phyloP scores from a whole-genome alignment of 257 asterid species.

The Solanum neorickii region DNA sequence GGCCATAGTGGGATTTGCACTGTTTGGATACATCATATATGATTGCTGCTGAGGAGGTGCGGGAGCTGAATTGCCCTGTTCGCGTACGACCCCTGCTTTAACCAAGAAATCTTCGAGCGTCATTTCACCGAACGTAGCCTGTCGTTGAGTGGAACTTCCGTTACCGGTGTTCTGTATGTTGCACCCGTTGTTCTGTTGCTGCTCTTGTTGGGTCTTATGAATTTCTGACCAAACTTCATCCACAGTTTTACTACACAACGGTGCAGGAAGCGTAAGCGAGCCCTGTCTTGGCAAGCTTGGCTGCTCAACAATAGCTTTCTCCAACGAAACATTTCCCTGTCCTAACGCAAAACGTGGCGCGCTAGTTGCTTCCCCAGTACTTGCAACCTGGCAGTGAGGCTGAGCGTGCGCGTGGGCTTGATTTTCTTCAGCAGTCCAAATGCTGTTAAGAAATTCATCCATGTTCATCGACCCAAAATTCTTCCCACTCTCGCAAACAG shows the following conservation, averaged over 20 bases:
- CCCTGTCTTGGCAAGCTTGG: slow-evolving; percentile 55
- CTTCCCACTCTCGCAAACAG: slow-evolving; percentile 55
- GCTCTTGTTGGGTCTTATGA: too few relatives aligned
- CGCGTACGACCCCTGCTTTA: slow-evolving; percentile 61
- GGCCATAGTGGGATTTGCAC: slow-evolving; percentile 1
- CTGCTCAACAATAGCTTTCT: slow-evolving; percentile 17
- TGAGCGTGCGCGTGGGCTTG: slow-evolving; percentile 28
- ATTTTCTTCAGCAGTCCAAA: slow-evolving; percentile 83
- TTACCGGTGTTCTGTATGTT: not conserved
- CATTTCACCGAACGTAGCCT: slow-evolving; percentile 62
- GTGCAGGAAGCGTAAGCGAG: slow-evolving; percentile 44
- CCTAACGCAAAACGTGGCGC: slow-evolving; percentile 5
- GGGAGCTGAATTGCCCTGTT: slow-evolving; percentile 7
- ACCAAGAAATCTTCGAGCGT: slow-evolving; percentile 77
- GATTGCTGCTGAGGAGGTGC: slow-evolving; percentile 13
- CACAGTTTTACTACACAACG: too few relatives aligned
- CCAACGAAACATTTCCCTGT: slow-evolving; percentile 1
- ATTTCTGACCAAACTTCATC: too few relatives aligned
- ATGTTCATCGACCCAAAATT: slow-evolving; percentile 83
- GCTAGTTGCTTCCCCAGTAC: not conserved
- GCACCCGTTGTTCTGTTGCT: too few relatives aligned
- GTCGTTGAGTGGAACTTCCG: slow-evolving; percentile 23
- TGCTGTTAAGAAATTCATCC: slow-evolving; percentile 89
- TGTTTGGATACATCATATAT: slow-evolving; percentile 28
- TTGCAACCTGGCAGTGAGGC: not conserved